phyloP scores from a whole-genome alignment of 805 yeast genomes.

The Kurtzmaniella fragi region DNA sequence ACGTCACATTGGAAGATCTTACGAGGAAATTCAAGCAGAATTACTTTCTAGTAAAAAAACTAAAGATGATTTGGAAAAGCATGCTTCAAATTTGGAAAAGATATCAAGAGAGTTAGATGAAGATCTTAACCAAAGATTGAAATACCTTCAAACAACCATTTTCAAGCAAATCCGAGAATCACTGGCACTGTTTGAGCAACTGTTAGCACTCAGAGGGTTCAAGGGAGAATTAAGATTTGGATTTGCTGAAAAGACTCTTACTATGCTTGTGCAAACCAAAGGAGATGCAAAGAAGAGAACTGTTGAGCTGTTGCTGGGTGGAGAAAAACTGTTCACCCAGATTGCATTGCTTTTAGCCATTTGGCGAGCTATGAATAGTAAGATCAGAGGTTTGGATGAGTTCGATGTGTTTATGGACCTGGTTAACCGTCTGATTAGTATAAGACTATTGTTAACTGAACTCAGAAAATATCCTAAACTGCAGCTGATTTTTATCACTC shows the following conservation, averaged over 20 bases:
- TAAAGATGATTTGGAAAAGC: slow-evolving; percentile 38
- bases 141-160: slow-evolving; percentile 28
- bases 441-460: slow-evolving; percentile 66
- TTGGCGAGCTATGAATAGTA: slow-evolving; percentile 89
- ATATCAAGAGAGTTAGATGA: slow-evolving; percentile 20
- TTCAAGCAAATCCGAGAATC: slow-evolving; percentile 27
- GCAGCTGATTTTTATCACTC: slow-evolving; percentile 91
- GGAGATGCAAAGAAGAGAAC: slow-evolving; percentile 56
- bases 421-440: slow-evolving; percentile 76
- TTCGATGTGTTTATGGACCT: slow-evolving; percentile 98
- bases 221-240: slow-evolving; percentile 69
- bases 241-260: slow-evolving; percentile 43
- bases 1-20: slow-evolving; percentile 46
- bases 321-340: slow-evolving; percentile 93
- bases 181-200: slow-evolving; percentile 45
- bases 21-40: slow-evolving; percentile 49
- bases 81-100: slow-evolving; percentile 28
- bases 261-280: slow-evolving; percentile 58
- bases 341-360: slow-evolving; percentile 81
- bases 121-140: slow-evolving; percentile 28
- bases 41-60: slow-evolving; percentile 40
- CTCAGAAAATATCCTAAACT: slow-evolving; percentile 59
- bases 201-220: slow-evolving; percentile 64
- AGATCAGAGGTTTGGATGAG: slow-evolving; percentile 88
- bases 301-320: slow-evolving; percentile 88